Evolutionary conservation across 768 basidiomycete genomes (phyloP).

Genomic region (Pseudohyphozyma bogoriensis): DNA sequence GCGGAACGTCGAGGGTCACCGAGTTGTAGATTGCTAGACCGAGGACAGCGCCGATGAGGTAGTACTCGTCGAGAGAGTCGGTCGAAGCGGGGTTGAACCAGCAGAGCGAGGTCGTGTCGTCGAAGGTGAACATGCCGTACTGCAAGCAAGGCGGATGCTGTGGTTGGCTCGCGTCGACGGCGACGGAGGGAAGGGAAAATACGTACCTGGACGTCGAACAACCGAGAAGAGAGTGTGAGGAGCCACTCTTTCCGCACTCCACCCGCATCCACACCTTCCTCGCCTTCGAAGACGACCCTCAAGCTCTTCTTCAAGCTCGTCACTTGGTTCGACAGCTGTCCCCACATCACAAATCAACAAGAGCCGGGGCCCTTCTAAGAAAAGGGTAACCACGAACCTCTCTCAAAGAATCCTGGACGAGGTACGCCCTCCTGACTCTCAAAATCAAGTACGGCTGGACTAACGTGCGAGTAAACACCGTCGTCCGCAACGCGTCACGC

Average conservation of each 20-base stretch:
- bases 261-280: slow-evolving; percentile 67
- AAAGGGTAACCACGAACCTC: slow-evolving; percentile 21
- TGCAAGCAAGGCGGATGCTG: neutral
- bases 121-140: slow-evolving; percentile 50
- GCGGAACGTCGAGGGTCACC: slow-evolving; percentile 68
- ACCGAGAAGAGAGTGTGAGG: slow-evolving; percentile 70
- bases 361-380: neutral
- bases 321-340: slow-evolving; percentile 16
- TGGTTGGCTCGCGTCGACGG: too few species aligned
- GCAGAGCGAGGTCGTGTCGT: slow-evolving; percentile 59
- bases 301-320: slow-evolving; percentile 60
- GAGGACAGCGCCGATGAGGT: slow-evolving; percentile 63
- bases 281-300: slow-evolving; percentile 66
- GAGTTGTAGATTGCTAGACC: slow-evolving; percentile 69
- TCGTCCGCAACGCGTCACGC: slow-evolving; percentile 5
- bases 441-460: slow-evolving; percentile 10
- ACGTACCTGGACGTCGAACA: slow-evolving; percentile 47
- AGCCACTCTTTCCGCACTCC: slow-evolving; percentile 61
- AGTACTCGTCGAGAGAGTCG: slow-evolving; percentile 69
- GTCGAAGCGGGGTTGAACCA: slow-evolving; percentile 67
- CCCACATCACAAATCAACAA: neutral
- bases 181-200: neutral
- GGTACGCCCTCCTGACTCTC: slow-evolving; percentile 3
- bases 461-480: neutral
- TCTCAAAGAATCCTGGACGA: slow-evolving; percentile 22